Evolutionary conservation across 129 eudicot genomes (phyloP).

Genomic region (Chrysanthemum makinoi): DNA sequence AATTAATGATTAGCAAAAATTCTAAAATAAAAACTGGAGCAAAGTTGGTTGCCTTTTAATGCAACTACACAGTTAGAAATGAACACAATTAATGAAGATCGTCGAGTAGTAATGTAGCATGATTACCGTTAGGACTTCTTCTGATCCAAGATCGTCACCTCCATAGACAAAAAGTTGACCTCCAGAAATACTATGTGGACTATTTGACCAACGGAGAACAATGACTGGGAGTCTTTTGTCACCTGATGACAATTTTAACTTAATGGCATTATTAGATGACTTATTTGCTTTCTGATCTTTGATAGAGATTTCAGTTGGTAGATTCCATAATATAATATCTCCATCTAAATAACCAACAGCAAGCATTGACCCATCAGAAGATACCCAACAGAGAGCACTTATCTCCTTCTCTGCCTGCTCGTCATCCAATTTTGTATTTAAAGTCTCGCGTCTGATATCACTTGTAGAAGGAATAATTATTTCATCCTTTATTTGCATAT

Average conservation of each 20-base stretch:
- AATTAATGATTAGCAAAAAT: background rate
- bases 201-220: conserved; percentile 78
- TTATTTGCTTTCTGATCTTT: conserved; percentile 45
- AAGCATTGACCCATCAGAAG: conserved; percentile 80
- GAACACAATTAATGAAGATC: background rate
- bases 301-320: conserved; percentile 41
- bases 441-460: conserved; percentile 39
- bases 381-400: conserved; percentile 93
- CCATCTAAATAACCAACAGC: conserved; percentile 98
- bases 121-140: conserved; percentile 85
- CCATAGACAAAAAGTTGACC: conserved; percentile 94
- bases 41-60: background rate
- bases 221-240: conserved; percentile 85
- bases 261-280: conserved; percentile 49
- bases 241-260: conserved; percentile 69
- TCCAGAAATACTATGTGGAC: conserved; percentile 39
- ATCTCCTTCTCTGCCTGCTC: conserved; percentile 80
- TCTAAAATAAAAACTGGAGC: background rate
- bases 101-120: conserved; percentile 7
- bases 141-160: conserved; percentile 89
- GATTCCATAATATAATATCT: conserved; percentile 83
- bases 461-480: conserved; percentile 37
- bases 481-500: conserved; percentile 53
- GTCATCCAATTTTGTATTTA: conserved; percentile 36
- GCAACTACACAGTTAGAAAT: background rate